Conservation (phyloP, 164 flowering plant species). For the Piper betle region DNA sequence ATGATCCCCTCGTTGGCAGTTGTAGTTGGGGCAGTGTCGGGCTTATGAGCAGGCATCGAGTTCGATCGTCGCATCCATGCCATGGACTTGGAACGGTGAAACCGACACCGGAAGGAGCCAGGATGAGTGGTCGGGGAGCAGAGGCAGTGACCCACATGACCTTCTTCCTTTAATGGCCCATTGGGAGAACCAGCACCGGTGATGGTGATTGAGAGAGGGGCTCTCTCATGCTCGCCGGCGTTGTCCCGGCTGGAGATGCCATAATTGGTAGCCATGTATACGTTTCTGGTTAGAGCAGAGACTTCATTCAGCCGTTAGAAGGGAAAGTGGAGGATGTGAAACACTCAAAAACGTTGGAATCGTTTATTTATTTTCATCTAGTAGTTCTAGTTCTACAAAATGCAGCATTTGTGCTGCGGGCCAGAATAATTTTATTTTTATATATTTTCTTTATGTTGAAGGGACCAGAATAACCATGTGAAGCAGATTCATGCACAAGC, state of each 20-base stretch:
- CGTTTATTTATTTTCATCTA: too few species aligned
- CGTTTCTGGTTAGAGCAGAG: background rate
- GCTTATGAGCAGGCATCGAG: background rate
- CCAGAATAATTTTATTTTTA: too few species aligned
- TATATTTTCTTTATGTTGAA: background rate
- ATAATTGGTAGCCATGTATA: background rate
- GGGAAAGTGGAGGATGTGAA: background rate
- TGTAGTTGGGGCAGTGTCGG: background rate
- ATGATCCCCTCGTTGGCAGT: background rate
- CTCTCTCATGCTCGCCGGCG: background rate
- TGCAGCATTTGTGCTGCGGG: too few species aligned
- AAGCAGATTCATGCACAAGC: background rate
- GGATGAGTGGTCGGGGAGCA: constrained; percentile 58
- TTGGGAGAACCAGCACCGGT: background rate
- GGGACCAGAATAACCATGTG: background rate
- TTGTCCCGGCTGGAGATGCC: background rate
- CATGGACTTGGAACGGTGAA: constrained; percentile 29
- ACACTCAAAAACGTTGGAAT: background rate
- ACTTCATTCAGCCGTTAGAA: background rate
- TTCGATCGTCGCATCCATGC: constrained; percentile 10
- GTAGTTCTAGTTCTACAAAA: too few species aligned
- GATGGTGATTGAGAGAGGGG: background rate
- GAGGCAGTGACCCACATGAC: constrained; percentile 20
- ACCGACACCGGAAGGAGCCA: constrained; percentile 49
- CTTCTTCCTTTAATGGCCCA: constrained; percentile 2